Evolutionary conservation across 1,284 basidiomycete species (phyloP), one percentile per base, ranked within the genome.

Genomic region (Meira nashicola): DNA sequence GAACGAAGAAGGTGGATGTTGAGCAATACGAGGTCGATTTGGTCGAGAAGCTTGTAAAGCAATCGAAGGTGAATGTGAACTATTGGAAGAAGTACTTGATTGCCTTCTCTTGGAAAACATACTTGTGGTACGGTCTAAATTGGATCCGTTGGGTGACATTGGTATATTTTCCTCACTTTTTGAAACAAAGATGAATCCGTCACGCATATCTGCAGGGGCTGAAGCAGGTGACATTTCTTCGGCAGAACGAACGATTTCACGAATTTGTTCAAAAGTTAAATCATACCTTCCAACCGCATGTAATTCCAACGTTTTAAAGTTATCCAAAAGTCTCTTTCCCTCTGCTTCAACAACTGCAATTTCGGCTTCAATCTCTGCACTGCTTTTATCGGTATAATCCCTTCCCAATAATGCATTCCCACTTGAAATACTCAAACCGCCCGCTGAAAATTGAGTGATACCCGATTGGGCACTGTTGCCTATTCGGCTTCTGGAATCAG

Each of bases 351-450:
- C 68, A 14, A 71, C 67, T 23, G 55, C 50, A 12, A 70, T 70
- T 58, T 73, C 69, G 28, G 71, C 71, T 40, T 60, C 57, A 28
- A 73, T 66, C 57, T 73, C 71, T n/a, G 57, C 50, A n/a, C 63
- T 55, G 3, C 58, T 40, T 43, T 65, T 65, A 41, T 62, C 61
- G 4, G 55, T 59, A 50, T 71, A 71, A 60, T 68, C 64, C 37
- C 60, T 57, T 19, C 68, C 66, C 41, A 65, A 65, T 53, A 71
- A 57, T 33, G 46, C 39, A 39, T 21, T 57, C 28, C 43, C 55
- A 55, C 33, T 55, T n/a, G 54, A 37, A 23, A 53, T 23, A 19
- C 17, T n/a, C 28, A 53, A 14, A 28, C 37, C 50, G 12, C 46
- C 46, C 12, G 21, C 3, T 4, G 46, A 48, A 6, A 19, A 14